These are phyloP conservation scores for Macrotyloma uniflorum DNA, from an alignment of 306 rosid genomes.

Conservation along the genomic window DNA sequence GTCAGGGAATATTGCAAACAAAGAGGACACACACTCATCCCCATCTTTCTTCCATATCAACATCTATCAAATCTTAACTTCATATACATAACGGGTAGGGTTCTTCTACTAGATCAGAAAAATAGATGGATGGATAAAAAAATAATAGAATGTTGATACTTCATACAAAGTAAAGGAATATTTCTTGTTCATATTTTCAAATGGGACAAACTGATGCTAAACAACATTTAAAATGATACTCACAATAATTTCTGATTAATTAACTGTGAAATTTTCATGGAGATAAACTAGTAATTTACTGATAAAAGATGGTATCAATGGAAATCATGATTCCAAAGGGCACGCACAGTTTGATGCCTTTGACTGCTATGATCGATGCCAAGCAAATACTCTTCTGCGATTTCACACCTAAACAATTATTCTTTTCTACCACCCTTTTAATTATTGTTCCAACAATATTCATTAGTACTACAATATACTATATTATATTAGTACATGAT, in stretches of 20 bases:
- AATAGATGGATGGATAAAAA: too few relatives aligned
- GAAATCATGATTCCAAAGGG: constrained; percentile 46
- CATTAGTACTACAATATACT: constrained; percentile 12
- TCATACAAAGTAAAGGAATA: neutral
- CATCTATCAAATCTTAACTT: constrained; percentile 4
- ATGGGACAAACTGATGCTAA: neutral
- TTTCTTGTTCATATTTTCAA: neutral
- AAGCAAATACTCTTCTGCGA: neutral
- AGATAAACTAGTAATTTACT: neutral
- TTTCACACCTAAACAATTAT: constrained; percentile 34
- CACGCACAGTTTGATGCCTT: constrained; percentile 49
- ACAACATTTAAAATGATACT: neutral
- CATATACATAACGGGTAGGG: neutral
- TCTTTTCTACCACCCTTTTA: neutral
- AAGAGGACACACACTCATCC: constrained; percentile 40
- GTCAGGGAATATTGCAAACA: constrained; percentile 43
- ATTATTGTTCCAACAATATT: constrained; percentile 7
- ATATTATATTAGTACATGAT: constrained; percentile 14
- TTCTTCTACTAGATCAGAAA: too few relatives aligned
- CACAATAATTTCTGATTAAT: too few relatives aligned
- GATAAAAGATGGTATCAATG: constrained; percentile 28
- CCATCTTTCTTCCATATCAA: neutral
- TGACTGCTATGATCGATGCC: constrained; percentile 42
- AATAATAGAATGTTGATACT: too few relatives aligned
- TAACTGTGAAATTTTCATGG: neutral